Conservation (phyloP, 768 basidiomycete genomes). For the Suillus subalutaceus region DNA sequence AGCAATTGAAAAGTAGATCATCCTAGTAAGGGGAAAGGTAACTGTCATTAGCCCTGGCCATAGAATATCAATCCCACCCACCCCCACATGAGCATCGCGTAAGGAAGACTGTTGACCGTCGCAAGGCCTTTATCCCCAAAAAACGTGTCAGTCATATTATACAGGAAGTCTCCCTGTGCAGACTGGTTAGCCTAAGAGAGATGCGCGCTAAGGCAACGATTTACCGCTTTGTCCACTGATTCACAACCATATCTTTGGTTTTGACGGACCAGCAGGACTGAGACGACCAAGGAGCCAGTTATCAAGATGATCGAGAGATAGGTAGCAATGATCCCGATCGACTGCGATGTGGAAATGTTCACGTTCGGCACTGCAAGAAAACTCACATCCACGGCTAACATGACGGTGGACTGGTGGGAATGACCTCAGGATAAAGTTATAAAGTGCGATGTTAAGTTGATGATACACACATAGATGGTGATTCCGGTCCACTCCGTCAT, state of each 20-base stretch:
- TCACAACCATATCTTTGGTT: slow-evolving; percentile 39
- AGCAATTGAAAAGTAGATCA: slow-evolving; percentile 13
- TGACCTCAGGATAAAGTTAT: too few species aligned
- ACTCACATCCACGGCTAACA: slow-evolving; percentile 36
- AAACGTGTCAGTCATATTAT: slow-evolving; percentile 19
- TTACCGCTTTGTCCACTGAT: slow-evolving; percentile 40
- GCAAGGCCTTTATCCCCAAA: slow-evolving; percentile 47
- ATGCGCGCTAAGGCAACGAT: slow-evolving; percentile 13
- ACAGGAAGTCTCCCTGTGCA: slow-evolving; percentile 3
- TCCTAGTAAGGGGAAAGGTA: slow-evolving; percentile 1
- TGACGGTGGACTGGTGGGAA: slow-evolving; percentile 33
- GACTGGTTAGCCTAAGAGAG: not conserved
- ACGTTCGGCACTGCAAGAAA: slow-evolving; percentile 42
- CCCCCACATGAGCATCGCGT: slow-evolving; percentile 56
- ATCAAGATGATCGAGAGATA: slow-evolving; percentile 15
- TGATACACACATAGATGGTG: slow-evolving; percentile 16
- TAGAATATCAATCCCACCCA: slow-evolving; percentile 28
- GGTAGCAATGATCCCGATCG: slow-evolving; percentile 8
- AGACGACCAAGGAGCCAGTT: slow-evolving; percentile 15
- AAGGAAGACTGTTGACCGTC: slow-evolving; percentile 51
- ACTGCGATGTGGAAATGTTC: slow-evolving; percentile 13
- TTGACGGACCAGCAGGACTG: slow-evolving; percentile 12
- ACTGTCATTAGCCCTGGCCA: not conserved
- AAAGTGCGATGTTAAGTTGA: not conserved
- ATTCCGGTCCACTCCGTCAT: slow-evolving; percentile 17